A percentile compares a stretch with the other conserved stretches of the same genome.
phyloP scores from a whole-genome alignment of 192 early-diverging fungal species.

The Coemansia sp. region DNA sequence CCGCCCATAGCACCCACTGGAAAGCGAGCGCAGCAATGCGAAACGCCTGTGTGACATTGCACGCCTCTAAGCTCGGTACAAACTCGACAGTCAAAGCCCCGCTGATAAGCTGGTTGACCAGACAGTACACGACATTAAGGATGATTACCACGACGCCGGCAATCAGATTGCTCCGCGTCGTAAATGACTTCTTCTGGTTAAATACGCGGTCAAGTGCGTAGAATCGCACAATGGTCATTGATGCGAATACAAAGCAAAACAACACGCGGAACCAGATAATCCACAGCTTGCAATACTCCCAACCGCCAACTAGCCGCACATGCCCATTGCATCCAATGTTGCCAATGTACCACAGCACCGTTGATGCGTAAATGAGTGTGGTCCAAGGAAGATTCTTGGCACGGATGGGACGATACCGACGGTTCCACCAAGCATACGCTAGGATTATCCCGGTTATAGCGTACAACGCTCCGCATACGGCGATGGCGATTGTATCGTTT shows the following conservation, averaged over 20 bases:
- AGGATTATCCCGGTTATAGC: slow-evolving; percentile 23
- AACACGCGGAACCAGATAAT: slow-evolving; percentile 37
- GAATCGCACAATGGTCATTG: slow-evolving; percentile 31
- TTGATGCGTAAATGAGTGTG: slow-evolving; percentile 24
- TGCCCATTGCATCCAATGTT: slow-evolving; percentile 25
- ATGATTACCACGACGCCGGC: slow-evolving; percentile 1
- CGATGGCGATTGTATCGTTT: slow-evolving; percentile 15
- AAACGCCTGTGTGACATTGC: slow-evolving; percentile 8
- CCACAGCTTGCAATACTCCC: slow-evolving; percentile 36
- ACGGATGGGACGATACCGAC: slow-evolving; percentile 34
- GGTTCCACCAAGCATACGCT: slow-evolving; percentile 28
- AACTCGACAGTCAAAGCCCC: slow-evolving; percentile 3
- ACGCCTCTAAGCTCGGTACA: slow-evolving; percentile 6
- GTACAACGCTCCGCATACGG: slow-evolving; percentile 8
- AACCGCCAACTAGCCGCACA: slow-evolving; percentile 19
- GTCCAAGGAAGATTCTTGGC: slow-evolving; percentile 38
- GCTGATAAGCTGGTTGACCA: slow-evolving; percentile 17
- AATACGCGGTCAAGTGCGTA: slow-evolving; percentile 44
- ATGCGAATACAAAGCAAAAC: slow-evolving; percentile 28
- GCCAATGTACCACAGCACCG: slow-evolving; percentile 41
- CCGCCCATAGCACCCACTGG: slow-evolving; percentile 34
- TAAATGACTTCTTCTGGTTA: slow-evolving; percentile 42
- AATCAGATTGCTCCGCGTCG: slow-evolving; percentile 5
- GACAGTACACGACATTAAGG: slow-evolving; percentile 9
- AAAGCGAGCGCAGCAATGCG: slow-evolving; percentile 19